Conservation (phyloP, 805 yeast genomes). For the Zygosaccharomyces kombuchaensis region DNA sequence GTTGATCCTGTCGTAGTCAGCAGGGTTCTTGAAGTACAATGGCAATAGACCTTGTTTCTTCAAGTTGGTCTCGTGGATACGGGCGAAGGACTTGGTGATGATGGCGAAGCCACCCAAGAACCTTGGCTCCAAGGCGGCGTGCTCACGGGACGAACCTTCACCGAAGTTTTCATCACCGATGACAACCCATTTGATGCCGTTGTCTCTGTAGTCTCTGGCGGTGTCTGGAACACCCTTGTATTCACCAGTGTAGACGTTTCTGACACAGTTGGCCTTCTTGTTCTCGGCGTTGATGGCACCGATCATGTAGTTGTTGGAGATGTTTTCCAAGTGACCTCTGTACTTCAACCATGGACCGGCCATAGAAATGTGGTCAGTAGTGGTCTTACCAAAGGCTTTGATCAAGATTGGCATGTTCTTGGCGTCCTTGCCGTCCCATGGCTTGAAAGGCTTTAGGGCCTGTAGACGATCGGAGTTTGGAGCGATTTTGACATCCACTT, state of each 20-base stretch:
- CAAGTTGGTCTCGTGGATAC: conserved; percentile 99
- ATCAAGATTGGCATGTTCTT: conserved; percentile 84
- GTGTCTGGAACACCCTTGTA: conserved; percentile 96
- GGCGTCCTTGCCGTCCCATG: conserved; percentile 97
- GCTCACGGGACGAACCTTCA: conserved; percentile 99
- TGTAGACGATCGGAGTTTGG: conserved; percentile 97
- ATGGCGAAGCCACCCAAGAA: conserved; percentile 97
- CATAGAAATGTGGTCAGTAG: conserved; percentile 99
- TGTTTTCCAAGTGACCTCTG: conserved; percentile 99
- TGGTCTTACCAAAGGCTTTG: conserved; percentile 95
- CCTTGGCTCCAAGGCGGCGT: conserved; percentile 99
- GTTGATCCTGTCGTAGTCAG: conserved; percentile 90
- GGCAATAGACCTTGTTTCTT: conserved; percentile 99
- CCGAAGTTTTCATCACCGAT: conserved; percentile 98
- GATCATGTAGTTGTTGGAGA: conserved; percentile 98
- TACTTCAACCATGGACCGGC: conserved; percentile 99
- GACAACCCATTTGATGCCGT: conserved; percentile 93
- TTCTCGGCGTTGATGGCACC: conserved; percentile 98
- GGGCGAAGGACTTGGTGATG: conserved; percentile 95
- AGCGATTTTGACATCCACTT: conserved; percentile 68
- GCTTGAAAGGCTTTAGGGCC: conserved; percentile 84
- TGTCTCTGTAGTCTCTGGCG: conserved; percentile 90
- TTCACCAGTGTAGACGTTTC: conserved; percentile 87
- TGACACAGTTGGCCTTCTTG: conserved; percentile 86
- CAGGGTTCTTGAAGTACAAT: conserved; percentile 84